Evolutionary conservation across 2,329 filamentous ascomycete genomes (phyloP), one percentile per base, ranked within the genome.

Genomic region (Sordariomycetes sp.): DNA sequence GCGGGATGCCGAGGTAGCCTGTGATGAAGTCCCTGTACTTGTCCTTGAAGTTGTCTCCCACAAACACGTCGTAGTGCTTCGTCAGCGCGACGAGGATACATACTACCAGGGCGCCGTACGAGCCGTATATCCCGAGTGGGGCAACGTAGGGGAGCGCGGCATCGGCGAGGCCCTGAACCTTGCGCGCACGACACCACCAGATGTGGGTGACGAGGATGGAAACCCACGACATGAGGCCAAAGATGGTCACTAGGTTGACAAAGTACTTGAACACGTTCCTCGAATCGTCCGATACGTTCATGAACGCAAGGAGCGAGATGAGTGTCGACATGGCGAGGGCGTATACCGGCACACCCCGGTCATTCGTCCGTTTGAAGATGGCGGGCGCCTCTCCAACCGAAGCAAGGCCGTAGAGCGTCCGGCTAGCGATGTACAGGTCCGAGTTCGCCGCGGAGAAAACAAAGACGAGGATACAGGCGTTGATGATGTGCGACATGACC

Each of bases 61-160:
- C 75, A 69, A 94, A 94, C 59, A 86, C 84, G 58, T 80, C 76
- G 70, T 83, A 94, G 76, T 90, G 91, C 79, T 94, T 95, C 65
- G 89, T 92, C 56, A 95, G 66, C 1, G 86, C 80, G 60, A 94
- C 87, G 39, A 94, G 66, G 64, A 78, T 76, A 71, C 86, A 90
- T 71, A 90, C 84, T 65, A 76, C 73, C 2, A 94, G 76, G 0
- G 86, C 86, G 59, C 74, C 73, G 65, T 82, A 82, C 0, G 85
- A 89, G 12, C 89, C 89, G 60, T 68, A 79, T 39, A 82, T 71
- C n/a, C 89, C 87, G 17, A 91, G 76, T 0, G 89, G 89, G 0
- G 88, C 85, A 17, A 76, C 76, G 67, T 85, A 90, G 1, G 82
- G 79, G 60, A 87, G 72, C 51, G 72, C 69, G 12, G 72, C 70